Evolutionary conservation across 352 stramenopile genomes (phyloP), one percentile per base, ranked within the genome.

Genomic region (Salisapilia sapeloensis): DNA sequence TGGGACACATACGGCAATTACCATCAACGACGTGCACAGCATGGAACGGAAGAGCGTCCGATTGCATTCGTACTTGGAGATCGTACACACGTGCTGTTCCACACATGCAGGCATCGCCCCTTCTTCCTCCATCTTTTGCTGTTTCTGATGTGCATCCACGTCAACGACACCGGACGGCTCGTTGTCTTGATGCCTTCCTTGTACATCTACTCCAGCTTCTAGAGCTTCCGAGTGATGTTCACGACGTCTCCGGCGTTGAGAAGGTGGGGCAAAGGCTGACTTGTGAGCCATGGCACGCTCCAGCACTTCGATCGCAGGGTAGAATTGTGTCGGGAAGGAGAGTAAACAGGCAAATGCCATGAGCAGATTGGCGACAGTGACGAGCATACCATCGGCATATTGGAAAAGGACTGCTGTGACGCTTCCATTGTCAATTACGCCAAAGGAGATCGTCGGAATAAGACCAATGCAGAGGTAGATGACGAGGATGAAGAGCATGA

Each of bases 271-370:
- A n/a, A n/a, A n/a, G n/a, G n/a, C n/a, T n/a, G n/a, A n/a, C n/a
- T 11, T 70, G 28, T 12, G 59, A 56, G 19, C 52, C 51, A 6
- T 60, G 62, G 17, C 60, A 64, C 20, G 62, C 38, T 85, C 70
- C 5, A 85, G 46, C 12, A 82, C 63, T 23, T 74, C 60, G 22
- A 85, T 70, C 2, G 70, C 70, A 6, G 70, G 70, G 35, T 83
- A 85, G 20, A 85, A 79, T 35, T 85, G 70, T 38, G 82, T 85
- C 8, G 70, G 70, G 40, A 85, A 85, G 12, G 70, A 81, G 6
- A 85, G 53, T 7, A 76, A 46, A 21, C 70, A 85, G 15, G 70
- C 65, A 32, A 82, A 77, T 4, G 70, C 66, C 4, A 85, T 54
- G 24, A 79, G 41, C 3, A 75, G 37, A 33, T 85, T 85, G 6